Base-by-base conservation (phyloP, 306 rosid species). In the Geum urbanum region DNA sequence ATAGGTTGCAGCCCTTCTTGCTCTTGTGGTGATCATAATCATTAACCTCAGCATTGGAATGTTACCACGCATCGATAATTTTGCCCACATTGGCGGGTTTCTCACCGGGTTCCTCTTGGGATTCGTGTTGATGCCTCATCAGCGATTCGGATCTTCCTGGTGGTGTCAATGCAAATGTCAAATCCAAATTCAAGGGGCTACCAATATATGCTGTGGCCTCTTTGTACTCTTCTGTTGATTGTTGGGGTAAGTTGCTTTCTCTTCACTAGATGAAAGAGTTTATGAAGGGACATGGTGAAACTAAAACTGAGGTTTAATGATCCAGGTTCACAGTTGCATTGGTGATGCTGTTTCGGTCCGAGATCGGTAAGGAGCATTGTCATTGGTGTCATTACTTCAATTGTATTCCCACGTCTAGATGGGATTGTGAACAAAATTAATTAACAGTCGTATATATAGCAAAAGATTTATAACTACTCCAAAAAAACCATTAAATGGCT, bases 71-170 rank as follows among this genome's bases (percentile, higher is more conserved):
- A 86, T 90, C 3, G 91, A 88, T 73, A 92, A 90, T 54, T 92
- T 86, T n/a, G 97, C 96, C 4, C 97, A 92, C 63, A 86, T 90
- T 0, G 97, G 98, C 1, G 97, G 98, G 47, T 90, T 90, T 76
- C 57, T 88, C 8, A 74, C 86, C 0, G 98, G 98, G 27, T 79
- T 92, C 64, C 87, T 88, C 60, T 85, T 88, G 39, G 97, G 98
- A 50, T 92, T 92, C 70, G 66, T 88, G 63, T 76, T 90, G 74
- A 88, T 92, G 60, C 84, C 86, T 7, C 97, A 96, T 51, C 96
- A 96, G 46, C 95, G 78, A 61, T 86, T 79, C 1, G 86, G 84
- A 11, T 90, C 64, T 85, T 71, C 86, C 89, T 11, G 71, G 83
- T 0, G 75, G 79, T 27, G 84, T 53, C 80, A 24, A 57, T 57